phyloP scores from a whole-genome alignment of 2,329 filamentous ascomycete genomes.

The Ceratocystiopsis sp. region DNA sequence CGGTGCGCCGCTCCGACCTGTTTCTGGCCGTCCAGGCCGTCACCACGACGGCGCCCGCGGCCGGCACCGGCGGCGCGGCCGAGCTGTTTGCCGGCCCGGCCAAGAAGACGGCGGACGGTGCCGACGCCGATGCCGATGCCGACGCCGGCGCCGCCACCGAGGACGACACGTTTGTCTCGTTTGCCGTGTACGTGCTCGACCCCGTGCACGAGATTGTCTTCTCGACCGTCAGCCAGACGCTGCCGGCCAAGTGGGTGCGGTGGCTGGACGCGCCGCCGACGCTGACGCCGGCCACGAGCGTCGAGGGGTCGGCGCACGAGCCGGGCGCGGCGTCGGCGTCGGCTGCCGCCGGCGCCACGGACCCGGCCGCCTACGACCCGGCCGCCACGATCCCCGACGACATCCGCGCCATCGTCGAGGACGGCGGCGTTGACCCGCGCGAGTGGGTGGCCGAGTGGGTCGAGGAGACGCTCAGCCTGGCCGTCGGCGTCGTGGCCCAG shows the following conservation, averaged over 20 bases:
- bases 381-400: constrained; percentile 49
- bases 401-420: constrained; percentile 69
- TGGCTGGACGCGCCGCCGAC: constrained; percentile 73
- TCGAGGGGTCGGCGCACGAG: not conserved
- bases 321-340: constrained; percentile 15
- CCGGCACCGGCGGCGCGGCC: not conserved
- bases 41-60: constrained; percentile 16
- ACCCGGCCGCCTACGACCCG: not conserved
- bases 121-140: constrained; percentile 74
- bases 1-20: constrained; percentile 81
- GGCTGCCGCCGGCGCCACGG: not conserved
- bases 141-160: constrained; percentile 62
- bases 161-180: constrained; percentile 46
- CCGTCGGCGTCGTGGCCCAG: constrained; percentile 77
- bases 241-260: constrained; percentile 72
- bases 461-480: constrained; percentile 65
- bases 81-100: constrained; percentile 46
- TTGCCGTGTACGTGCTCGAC: constrained; percentile 69
- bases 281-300: constrained; percentile 33
- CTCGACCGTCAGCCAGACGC: constrained; percentile 60
- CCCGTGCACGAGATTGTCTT: constrained; percentile 86
- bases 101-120: constrained; percentile 34
- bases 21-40: constrained; percentile 86
- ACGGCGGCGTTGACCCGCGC: constrained; percentile 65
- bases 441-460: constrained; percentile 98